Evolutionary conservation across 768 basidiomycete genomes (phyloP).

Genomic region (Pulveroboletus ravenelii): DNA sequence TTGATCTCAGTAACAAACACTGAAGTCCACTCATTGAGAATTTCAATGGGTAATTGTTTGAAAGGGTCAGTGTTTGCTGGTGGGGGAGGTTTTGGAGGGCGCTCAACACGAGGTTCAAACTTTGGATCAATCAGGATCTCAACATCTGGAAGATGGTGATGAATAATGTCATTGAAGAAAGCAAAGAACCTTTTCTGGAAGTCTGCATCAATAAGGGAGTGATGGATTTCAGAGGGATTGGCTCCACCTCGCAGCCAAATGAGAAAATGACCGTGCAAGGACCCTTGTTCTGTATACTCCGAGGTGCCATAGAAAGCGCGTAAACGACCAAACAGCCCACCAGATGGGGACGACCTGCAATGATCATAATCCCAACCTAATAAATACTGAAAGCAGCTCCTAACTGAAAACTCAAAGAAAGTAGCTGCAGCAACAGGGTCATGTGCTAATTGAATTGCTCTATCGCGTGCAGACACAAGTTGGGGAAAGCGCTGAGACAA

Average conservation of each 20-base stretch:
- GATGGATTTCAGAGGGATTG: constrained; percentile 26
- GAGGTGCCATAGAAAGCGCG: constrained; percentile 26
- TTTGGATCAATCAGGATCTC: too few species aligned
- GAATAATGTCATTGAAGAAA: background rate
- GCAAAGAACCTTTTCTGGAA: background rate
- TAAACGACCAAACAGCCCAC: constrained; percentile 30
- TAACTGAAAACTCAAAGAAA: constrained; percentile 28
- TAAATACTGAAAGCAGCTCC: constrained; percentile 12
- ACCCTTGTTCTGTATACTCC: constrained; percentile 25
- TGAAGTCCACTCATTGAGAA: too few species aligned
- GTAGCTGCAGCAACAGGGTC: constrained; percentile 34
- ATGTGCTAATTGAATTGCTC: constrained; percentile 23
- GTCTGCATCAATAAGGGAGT: background rate
- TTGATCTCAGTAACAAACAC: too few species aligned
- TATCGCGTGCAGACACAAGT: constrained; percentile 7
- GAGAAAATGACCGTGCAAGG: constrained; percentile 32
- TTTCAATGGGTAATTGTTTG: too few species aligned
- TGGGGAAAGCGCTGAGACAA: constrained; percentile 15
- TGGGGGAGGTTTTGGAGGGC: too few species aligned
- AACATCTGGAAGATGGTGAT: background rate
- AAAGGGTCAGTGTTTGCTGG: too few species aligned
- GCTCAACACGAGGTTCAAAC: too few species aligned
- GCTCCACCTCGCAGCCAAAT: constrained; percentile 27
- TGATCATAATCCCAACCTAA: constrained; percentile 1
- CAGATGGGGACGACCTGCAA: constrained; percentile 14